Percentiles rank a stretch among this genome's conserved stretches.
phyloP scores from a whole-genome alignment of 192 early-diverging fungal species.

The Umbelopsis sp. region DNA sequence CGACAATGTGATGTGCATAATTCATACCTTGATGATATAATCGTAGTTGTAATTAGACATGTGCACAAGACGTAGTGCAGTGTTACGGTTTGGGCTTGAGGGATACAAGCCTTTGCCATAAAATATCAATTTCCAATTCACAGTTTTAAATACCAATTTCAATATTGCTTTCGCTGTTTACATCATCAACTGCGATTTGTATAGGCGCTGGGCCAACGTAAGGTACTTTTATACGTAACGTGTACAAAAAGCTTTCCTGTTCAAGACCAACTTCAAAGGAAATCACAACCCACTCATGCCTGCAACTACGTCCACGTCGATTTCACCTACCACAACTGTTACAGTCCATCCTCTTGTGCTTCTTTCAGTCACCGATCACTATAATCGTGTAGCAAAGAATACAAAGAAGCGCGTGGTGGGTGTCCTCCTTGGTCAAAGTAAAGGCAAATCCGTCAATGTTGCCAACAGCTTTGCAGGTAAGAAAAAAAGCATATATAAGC shows the following conservation, averaged over 20 bases:
- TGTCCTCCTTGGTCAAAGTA: conserved; percentile 90
- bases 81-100: neutral
- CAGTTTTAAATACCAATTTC: neutral
- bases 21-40: conserved; percentile 64
- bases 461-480: conserved; percentile 98
- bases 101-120: neutral
- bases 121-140: neutral
- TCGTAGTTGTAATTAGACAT: conserved; percentile 59
- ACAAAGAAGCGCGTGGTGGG: conserved; percentile 97
- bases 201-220: neutral
- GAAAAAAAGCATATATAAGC: neutral
- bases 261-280: neutral
- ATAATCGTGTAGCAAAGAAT: conserved; percentile 93
- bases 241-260: neutral
- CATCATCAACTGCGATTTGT: neutral
- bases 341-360: conserved; percentile 97
- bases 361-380: conserved; percentile 98
- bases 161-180: neutral
- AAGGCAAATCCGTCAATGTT: conserved; percentile 89
- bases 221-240: conserved; percentile 6
- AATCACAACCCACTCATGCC: conserved; percentile 31
- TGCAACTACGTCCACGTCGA: conserved; percentile 46
- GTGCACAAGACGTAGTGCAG: conserved; percentile 14
- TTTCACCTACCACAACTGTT: conserved; percentile 61
- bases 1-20: neutral